These are phyloP conservation scores for Fusarium dlaminii DNA, from an alignment of 2,329 filamentous ascomycete genomes.

Conservation along the genomic window DNA sequence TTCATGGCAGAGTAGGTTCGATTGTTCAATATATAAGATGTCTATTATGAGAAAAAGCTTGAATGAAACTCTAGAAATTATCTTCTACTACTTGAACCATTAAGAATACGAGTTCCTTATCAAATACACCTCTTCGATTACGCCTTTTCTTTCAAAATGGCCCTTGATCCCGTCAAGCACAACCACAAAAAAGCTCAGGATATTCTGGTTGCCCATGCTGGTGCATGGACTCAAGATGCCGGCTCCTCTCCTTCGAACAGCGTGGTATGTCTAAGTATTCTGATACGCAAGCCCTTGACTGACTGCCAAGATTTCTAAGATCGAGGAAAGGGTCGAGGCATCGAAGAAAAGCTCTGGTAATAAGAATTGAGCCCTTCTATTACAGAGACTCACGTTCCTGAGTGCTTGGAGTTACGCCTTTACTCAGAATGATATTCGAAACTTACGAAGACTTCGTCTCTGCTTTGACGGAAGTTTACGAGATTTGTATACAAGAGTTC, in stretches of 20 bases:
- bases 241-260: not conserved
- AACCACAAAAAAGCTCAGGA: not conserved
- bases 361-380: not conserved
- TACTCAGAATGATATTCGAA: not conserved
- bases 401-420: too few relatives aligned
- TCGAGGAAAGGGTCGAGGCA: not conserved
- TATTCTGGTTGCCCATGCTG: not conserved
- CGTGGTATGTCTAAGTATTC: not conserved
- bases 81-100: not conserved
- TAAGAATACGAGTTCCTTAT: not conserved
- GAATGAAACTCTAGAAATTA: not conserved
- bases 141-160: not conserved
- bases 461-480: not conserved
- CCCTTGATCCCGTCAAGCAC: not conserved
- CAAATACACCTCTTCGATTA: not conserved
- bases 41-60: accelerated
- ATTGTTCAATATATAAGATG: not conserved
- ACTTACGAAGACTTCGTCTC: not conserved
- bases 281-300: not conserved
- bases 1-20: not conserved
- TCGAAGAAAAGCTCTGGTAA: not conserved
- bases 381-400: not conserved
- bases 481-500: not conserved
- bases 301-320: not conserved
- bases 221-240: not conserved